Evolutionary conservation across 2,329 filamentous ascomycete genomes (phyloP), one percentile per base, ranked within the genome.

Genomic region (Diaporthe sp.): DNA sequence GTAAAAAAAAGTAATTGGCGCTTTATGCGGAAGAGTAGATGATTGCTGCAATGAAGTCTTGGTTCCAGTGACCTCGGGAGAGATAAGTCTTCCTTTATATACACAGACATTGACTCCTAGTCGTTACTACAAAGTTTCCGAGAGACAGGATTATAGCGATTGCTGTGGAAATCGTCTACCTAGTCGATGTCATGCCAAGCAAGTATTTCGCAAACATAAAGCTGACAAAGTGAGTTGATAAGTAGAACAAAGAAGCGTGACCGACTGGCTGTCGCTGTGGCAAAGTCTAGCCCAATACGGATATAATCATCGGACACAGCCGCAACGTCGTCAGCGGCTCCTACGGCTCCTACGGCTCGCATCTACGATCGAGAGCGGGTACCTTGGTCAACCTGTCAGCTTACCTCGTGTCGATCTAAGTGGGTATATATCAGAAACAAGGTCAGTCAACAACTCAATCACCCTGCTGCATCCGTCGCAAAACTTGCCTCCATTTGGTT

Each of bases 291-390:
- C 60, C 39, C 3, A 12, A 28, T 44, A 17, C 12, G 39, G 60
- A 63, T 6, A 63, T 63, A 22, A 63, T 63, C 39, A 17, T 44
- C 60, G 25, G 39, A 44, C 37, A 63, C 60, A 63, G 60, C 60
- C 60, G 39, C 60, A 44, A 63, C 58, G 37, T 12, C 58, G 58
- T 63, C 58, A 44, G 37, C 31, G 58, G 58, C 58, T 63, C 15
- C 22, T 6, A 63, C 37, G n/a, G 58, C 31, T 31, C 31, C 31
- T 31, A 31, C 31, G 31, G 31, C 22, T 44, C 37, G 37, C 58
- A 20, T 15, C 37, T 10, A n/a, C 7, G 20, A n/a, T 60, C 28
- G 7, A 39, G 34, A 39, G 22, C 20, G 31, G 25, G 31, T 37
- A 15, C 20, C 20, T 20, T 13, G 9, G 31, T 4, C 4, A 12